phyloP scores from a whole-genome alignment of 2,329 filamentous ascomycete genomes.

The Periconia macrospinosa region DNA sequence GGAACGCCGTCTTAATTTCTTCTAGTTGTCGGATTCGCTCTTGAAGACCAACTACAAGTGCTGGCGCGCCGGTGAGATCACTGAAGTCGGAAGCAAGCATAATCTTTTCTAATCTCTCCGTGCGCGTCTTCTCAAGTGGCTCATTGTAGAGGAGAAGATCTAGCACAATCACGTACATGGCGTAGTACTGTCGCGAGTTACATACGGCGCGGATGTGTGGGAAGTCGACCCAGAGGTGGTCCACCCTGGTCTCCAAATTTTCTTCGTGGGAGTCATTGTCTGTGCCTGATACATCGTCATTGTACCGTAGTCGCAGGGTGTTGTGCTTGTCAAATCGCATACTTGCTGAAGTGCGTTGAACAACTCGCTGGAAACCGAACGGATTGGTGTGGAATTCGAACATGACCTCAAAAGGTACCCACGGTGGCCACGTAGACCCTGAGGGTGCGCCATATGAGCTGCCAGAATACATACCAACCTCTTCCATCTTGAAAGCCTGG shows the following conservation, averaged over 20 bases:
- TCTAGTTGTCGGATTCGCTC: conserved; percentile 91
- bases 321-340: conserved; percentile 98
- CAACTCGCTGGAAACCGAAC: conserved; percentile 96
- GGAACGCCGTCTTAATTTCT: conserved; percentile 95
- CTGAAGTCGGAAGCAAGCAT: conserved; percentile 99
- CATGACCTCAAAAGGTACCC: conserved; percentile 98
- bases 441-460: conserved; percentile 86
- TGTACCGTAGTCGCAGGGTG: conserved; percentile 92
- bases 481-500: conserved; percentile 81
- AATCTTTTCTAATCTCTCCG: conserved; percentile 93
- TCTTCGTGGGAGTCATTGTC: conserved; percentile 54
- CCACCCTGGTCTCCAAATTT: conserved; percentile 76
- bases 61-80: conserved; percentile 87
- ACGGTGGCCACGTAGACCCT: conserved; percentile 92
- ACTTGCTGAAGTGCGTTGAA: conserved; percentile 94
- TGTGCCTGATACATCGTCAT: conserved; percentile 80
- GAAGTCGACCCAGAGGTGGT: conserved; percentile 96
- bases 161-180: conserved; percentile 96
- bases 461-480: conserved; percentile 90
- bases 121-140: conserved; percentile 94
- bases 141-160: conserved; percentile 96
- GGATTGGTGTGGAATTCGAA: conserved; percentile 93
- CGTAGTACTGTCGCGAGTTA: conserved; percentile 96
- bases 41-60: conserved; percentile 89
- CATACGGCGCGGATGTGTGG: conserved; percentile 92